These are phyloP conservation scores for Suhomyces prunicola DNA, from an alignment of 805 yeast genomes.

Conservation along the genomic window DNA sequence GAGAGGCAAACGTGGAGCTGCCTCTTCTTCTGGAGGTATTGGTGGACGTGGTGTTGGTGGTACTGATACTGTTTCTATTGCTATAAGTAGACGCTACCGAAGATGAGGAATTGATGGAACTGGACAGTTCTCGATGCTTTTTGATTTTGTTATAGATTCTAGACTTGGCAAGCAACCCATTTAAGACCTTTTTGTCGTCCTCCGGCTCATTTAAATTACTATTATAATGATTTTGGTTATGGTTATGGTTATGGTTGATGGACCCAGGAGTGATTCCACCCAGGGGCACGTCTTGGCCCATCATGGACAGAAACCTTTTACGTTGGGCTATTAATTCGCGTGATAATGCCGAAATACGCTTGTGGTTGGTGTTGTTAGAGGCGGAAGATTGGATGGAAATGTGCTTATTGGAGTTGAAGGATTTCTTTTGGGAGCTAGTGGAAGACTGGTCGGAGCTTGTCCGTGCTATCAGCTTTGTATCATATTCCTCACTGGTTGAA, in stretches of 20 bases:
- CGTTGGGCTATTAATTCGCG: slow-evolving; percentile 2
- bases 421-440: slow-evolving; percentile 8
- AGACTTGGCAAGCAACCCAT: slow-evolving; percentile 29
- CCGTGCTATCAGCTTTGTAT: slow-evolving; percentile 10
- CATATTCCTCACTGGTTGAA: slow-evolving; percentile 12
- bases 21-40: slow-evolving; percentile 19
- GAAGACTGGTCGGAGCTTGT: slow-evolving; percentile 13
- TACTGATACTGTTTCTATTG: slow-evolving; percentile 21
- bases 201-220: slow-evolving; percentile 11
- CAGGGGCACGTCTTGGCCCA: slow-evolving; percentile 4
- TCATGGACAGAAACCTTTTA: slow-evolving; percentile 7
- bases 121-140: slow-evolving; percentile 35
- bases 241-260: neutral
- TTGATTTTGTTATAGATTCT: slow-evolving; percentile 35
- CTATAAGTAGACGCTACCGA: slow-evolving; percentile 16
- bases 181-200: slow-evolving; percentile 17
- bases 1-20: slow-evolving; percentile 8
- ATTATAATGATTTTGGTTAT: neutral
- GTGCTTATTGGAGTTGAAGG: slow-evolving; percentile 1
- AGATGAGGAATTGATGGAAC: slow-evolving; percentile 22
- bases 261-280: neutral
- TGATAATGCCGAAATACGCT: slow-evolving; percentile 1
- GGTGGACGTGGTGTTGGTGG: slow-evolving; percentile 20
- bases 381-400: neutral
- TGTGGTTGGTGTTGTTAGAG: slow-evolving; percentile 1